A percentile compares a stretch with the other conserved stretches of the same genome.
These are phyloP conservation scores for Lumnitzera littorea DNA, from an alignment of 345 rosid genomes.

Conservation along the genomic window DNA sequence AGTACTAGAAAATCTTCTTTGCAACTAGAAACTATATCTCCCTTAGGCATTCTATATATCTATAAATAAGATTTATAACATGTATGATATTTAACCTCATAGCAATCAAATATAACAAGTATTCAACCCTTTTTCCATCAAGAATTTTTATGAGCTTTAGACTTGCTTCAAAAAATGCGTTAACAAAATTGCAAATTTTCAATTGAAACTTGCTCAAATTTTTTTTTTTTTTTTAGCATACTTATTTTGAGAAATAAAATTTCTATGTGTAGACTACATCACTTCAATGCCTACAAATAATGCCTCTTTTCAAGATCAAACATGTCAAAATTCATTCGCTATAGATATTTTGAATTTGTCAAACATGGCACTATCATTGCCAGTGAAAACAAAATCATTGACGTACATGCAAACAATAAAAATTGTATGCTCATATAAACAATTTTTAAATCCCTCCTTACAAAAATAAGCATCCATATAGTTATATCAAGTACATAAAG, in stretches of 20 bases:
- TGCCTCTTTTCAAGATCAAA: not conserved
- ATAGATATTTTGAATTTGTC: constrained; percentile 1
- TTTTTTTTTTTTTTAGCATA: not conserved
- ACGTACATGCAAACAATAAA: constrained; percentile 5
- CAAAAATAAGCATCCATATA: too few relatives aligned
- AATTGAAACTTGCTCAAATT: not conserved
- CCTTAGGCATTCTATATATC: not conserved
- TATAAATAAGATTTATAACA: not conserved
- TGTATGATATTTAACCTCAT: not conserved
- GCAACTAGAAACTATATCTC: not conserved
- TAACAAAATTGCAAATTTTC: not conserved
- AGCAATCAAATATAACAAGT: constrained; percentile 4
- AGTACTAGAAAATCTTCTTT: constrained; percentile 3
- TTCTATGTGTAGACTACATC: not conserved
- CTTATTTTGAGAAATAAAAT: not conserved
- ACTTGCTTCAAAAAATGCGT: not conserved
- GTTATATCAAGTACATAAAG: too few relatives aligned
- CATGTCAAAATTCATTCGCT: constrained; percentile 9
- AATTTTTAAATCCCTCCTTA: too few relatives aligned
- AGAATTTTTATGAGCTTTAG: not conserved
- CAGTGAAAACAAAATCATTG: constrained; percentile 2
- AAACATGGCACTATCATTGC: not conserved
- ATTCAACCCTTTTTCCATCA: not conserved
- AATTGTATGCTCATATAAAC: not conserved
- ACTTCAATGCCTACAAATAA: constrained; percentile 12